These are phyloP conservation scores for Hypoxylon sp. DNA, from an alignment of 2,329 filamentous ascomycete genomes.

Conservation along the genomic window DNA sequence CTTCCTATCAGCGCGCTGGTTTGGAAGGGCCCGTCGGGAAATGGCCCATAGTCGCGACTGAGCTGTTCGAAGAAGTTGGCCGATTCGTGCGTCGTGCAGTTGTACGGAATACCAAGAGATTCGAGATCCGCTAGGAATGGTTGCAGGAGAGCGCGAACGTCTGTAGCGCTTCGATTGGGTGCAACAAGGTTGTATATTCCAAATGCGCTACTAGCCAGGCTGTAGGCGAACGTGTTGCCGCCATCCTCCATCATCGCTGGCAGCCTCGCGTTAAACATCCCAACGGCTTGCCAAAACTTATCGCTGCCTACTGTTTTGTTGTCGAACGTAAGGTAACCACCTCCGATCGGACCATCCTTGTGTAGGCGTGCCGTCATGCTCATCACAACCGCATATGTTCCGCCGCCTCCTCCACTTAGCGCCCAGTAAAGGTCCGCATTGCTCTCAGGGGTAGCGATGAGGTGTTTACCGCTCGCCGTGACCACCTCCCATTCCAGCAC, in stretches of 20 bases:
- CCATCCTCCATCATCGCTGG: slow-evolving; percentile 2
- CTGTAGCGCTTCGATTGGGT: background rate
- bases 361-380: slow-evolving; percentile 65
- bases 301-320: background rate
- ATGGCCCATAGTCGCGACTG: background rate
- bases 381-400: slow-evolving; percentile 67
- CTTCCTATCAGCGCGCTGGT: background rate
- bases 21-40: background rate
- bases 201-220: background rate
- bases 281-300: background rate
- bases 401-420: slow-evolving; percentile 63
- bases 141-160: background rate
- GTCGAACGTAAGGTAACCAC: slow-evolving; percentile 19
- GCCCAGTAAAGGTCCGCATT: slow-evolving; percentile 70
- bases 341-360: slow-evolving; percentile 49
- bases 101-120: background rate
- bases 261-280: background rate
- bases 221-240: background rate
- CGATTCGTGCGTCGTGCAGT: background rate
- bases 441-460: slow-evolving; percentile 58
- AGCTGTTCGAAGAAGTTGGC: background rate
- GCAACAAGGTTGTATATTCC: background rate
- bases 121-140: background rate
- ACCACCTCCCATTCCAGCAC: slow-evolving; percentile 66
- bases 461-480: slow-evolving; percentile 58